A percentile compares a stretch with the other conserved stretches of the same genome.
These are phyloP conservation scores for Evansstolkia leycettana DNA, from an alignment of 495 filamentous ascomycete species.

Conservation along the genomic window DNA sequence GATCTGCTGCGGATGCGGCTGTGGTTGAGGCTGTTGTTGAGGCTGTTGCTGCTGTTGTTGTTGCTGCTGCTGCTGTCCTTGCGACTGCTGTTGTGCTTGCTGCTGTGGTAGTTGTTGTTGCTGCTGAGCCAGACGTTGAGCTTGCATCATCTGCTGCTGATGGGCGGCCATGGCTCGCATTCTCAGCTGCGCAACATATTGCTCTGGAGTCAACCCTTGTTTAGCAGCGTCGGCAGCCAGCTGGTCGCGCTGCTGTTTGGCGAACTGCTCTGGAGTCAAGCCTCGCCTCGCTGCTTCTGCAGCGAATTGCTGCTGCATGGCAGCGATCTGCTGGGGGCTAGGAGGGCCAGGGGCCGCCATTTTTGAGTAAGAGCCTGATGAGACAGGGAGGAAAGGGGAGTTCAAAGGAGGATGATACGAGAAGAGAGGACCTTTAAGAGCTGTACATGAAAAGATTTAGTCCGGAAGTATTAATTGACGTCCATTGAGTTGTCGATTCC, in stretches of 20 bases:
- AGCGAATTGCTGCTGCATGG: slow-evolving; percentile 75
- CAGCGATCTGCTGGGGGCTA: slow-evolving; percentile 64
- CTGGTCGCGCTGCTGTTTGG: slow-evolving; percentile 43
- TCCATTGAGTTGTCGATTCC: too few species aligned
- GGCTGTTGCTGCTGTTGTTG: slow-evolving; percentile 27
- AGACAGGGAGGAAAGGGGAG: slow-evolving; percentile 2
- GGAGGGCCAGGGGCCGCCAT: slow-evolving; percentile 49
- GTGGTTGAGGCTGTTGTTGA: slow-evolving; percentile 15
- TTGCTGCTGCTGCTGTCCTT: slow-evolving; percentile 33
- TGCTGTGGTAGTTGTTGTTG: slow-evolving; percentile 20
- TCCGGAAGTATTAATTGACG: too few species aligned
- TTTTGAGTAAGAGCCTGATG: slow-evolving; percentile 5
- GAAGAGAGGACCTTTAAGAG: not conserved
- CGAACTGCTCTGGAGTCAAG: slow-evolving; percentile 64
- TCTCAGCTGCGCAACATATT: slow-evolving; percentile 54
- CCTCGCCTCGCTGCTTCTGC: slow-evolving; percentile 61
- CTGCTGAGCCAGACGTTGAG: slow-evolving; percentile 29
- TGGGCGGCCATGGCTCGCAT: slow-evolving; percentile 46
- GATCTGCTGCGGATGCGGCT: slow-evolving; percentile 24
- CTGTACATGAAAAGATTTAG: too few species aligned
- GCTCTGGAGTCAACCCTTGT: slow-evolving; percentile 46
- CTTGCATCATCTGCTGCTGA: slow-evolving; percentile 30
- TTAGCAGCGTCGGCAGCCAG: slow-evolving; percentile 53
- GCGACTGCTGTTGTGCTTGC: slow-evolving; percentile 22
- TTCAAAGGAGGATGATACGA: not conserved